Base-by-base conservation (phyloP, 1,284 basidiomycete genomes). In the Violaceomyces palustris region DNA sequence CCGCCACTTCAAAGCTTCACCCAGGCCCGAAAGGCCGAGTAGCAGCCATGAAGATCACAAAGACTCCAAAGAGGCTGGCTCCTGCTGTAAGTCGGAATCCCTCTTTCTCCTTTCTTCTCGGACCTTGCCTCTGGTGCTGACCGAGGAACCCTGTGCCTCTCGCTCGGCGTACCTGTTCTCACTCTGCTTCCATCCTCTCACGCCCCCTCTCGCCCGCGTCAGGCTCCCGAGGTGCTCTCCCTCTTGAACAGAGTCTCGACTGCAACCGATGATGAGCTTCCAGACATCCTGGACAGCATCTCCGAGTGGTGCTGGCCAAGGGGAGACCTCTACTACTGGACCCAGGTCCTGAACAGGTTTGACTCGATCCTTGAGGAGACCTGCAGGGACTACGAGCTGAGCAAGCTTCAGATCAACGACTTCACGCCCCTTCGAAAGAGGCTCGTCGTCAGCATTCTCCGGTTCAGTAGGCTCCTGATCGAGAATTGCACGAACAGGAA, bases 401-500 rank as follows among this genome's bases (percentile, higher is more conserved):
- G 34, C 39, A 60, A 58, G 17, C 45, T 73, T 15, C 70, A 98
- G 75, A 76, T 83, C 34, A 86, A 84, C 55, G 79, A 81, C 22
- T 96, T 98, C 71, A 83, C 83, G 1, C 82, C 84, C 0, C 75
- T 79, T 33, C 84, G 84, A 30, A 93, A 91, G 78, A 81, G 40
- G 49, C 79, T 84, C 3, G 74, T 94, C 12, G 82, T 85, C 52
- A 84, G 87, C 69, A 85, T 98, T 54, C 80, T 99, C 47, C 80
- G 83, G 60, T 93, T 98, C 63, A 83, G 90, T 74, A 81, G 88
- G 42, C 77, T 98, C 34, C 77, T 99, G 39, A 78, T 99, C 67
- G 94, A 98, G 77, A 97, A 97, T 74, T 94, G 92, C 48, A 98
- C 93, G 35, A 98, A 94, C 73, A 81, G 94, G 69, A 98, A 97